Evolutionary conservation across 1,284 basidiomycete genomes (phyloP).

Genomic region (Ceraceosorus guamensis): DNA sequence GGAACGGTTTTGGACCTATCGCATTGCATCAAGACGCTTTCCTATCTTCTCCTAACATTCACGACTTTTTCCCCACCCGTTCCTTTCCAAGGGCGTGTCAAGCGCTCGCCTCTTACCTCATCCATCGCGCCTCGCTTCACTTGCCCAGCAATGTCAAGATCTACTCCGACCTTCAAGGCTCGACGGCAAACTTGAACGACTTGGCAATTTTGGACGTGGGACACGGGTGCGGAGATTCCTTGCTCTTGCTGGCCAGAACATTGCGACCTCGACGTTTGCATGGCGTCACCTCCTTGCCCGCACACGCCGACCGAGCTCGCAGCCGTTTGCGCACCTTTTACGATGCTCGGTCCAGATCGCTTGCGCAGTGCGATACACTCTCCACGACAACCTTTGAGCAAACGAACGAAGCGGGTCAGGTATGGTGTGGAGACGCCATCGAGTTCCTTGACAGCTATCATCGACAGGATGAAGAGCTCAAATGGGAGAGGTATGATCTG

Average conservation of each 20-base stretch:
- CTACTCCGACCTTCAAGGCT: too few relatives aligned
- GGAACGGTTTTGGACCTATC: background rate
- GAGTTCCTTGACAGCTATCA: too few relatives aligned
- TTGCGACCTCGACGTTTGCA: conserved; percentile 24
- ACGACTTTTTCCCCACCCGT: background rate
- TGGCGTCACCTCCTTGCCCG: conserved; percentile 34
- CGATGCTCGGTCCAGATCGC: background rate
- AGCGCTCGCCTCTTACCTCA: conserved; percentile 26
- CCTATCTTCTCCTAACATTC: background rate
- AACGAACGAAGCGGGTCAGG: too few relatives aligned
- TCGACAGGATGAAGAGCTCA: background rate
- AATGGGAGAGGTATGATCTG: conserved; percentile 30
- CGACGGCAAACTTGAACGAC: conserved; percentile 14
- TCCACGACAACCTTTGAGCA: too few relatives aligned
- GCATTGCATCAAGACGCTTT: background rate
- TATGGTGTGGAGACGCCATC: too few relatives aligned
- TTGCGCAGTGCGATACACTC: too few relatives aligned
- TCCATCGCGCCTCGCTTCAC: conserved; percentile 4
- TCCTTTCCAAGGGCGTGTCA: conserved; percentile 21
- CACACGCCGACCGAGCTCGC: conserved; percentile 24
- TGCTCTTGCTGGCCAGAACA: conserved; percentile 22
- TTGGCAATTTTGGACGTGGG: conserved; percentile 38
- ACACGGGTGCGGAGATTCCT: conserved; percentile 41
- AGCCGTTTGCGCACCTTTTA: conserved; percentile 6
- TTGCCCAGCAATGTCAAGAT: too few relatives aligned